Evolutionary conservation across 805 yeast species (phyloP), one percentile per base, ranked within the genome.

Genomic region (Wickerhamomyces subpelliculosus): DNA sequence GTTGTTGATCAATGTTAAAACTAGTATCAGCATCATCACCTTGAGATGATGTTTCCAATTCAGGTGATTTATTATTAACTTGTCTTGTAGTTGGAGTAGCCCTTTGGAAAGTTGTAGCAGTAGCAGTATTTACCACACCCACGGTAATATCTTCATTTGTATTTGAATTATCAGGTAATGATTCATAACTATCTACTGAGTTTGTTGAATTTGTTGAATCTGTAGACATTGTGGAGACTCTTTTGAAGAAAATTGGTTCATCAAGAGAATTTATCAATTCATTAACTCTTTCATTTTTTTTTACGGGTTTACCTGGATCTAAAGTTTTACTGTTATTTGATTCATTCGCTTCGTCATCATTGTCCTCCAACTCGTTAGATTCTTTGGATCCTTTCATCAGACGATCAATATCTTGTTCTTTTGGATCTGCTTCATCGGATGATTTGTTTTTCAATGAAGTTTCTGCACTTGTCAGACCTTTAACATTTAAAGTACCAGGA

Each of bases 401-500:
- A 26, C 11, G 9, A 12, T 26, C 17, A 8, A n/a, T 14, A n/a
- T n/a, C n/a, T n/a, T n/a, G n/a, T n/a, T n/a, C n/a, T n/a, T n/a
- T 13, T 17, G 34, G 34, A 13, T 26, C 19, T 12, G 19, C 30
- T 24, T 38, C 35, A 20, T 25, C 27, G 5, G n/a, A n/a, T n/a
- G n/a, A n/a, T n/a, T n/a, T 13, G n/a, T 25, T 34, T 20, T 19
- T 21, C 22, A 43, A 22, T 4, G 53, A 47, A 19, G 25, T 38
- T 14, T 36, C 36, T 2, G 51, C 42, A n/a, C 41, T 40, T 11
- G 64, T 60, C 27, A 72, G 49, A 1, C 73, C 81, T 26, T 61
- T 68, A 36, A 73, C 73, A 36, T 68, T 61, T 39, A 65, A 53
- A 1, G 73, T 64, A 3, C 70, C 77, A 1, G 73, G 70, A 45